phyloP scores from a whole-genome alignment of 176 grass and related monocot genomes.

The sorghum (Sorghum bicolor) region Sorghum_bicolor_NCBIv3 NC_012878.2:45895501-45896000 shows the following conservation, averaged over 20 bases:
- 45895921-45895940: constrained; percentile 54
- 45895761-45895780: constrained; percentile 78
- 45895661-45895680: constrained; percentile 67
- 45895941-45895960: constrained; percentile 66
- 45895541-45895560: constrained; percentile 72
- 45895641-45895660: constrained; percentile 62
- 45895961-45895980: constrained; percentile 75
- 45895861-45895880: constrained; percentile 58
- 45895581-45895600: constrained; percentile 43
- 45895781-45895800: constrained; percentile 60
- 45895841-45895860: constrained; percentile 86
- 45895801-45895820: constrained; percentile 54
- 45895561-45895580: constrained; percentile 73
- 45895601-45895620: constrained; percentile 59
- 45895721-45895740: constrained; percentile 44
- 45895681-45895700: constrained; percentile 54
- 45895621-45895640: constrained; percentile 40
- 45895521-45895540: constrained; percentile 57
- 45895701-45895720: constrained; percentile 35
- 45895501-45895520: constrained; percentile 55
- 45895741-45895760: constrained; percentile 75
- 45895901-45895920: constrained; percentile 64
- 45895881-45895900: constrained; percentile 43
- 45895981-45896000: constrained; percentile 60
- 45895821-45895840: constrained; percentile 49